Evolutionary conservation across 225 moss, liverwort and hornwort genomes (phyloP), one percentile per base, ranked within the genome.

Genomic region (Lunularia cruciata): DNA sequence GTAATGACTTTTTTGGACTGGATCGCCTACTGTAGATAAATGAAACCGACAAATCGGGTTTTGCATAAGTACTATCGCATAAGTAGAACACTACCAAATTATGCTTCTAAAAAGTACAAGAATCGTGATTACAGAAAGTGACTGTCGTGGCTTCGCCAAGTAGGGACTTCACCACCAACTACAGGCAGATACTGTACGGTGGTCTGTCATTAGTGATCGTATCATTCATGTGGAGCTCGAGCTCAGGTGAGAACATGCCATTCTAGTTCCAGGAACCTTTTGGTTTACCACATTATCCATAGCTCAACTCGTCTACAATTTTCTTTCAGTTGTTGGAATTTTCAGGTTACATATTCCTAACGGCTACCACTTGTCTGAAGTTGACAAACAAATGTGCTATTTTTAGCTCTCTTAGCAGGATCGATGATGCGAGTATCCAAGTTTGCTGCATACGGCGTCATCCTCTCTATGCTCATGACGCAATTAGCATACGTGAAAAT

Each of bases 191-290:
- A 68, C 83, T 92, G 11, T 92, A 92, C 75, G 89, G 83, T 37
- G 87, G 92, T 60, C 81, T 92, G 64, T 92, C 92, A 11, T 74
- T 92, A 70, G 89, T 89, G 56, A 86, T 92, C 48, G 92, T 89
- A 64, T 92, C 92, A 46, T 92, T 92, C 72, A 86, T 92, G 42
- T 92, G 86, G 76, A 89, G 89, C 77, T 92, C 89, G 23, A 86
- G 89, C 68, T 89, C 89, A 82, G 92, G 92, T 92, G 75, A 54
- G 38, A 14, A 34, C 5, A 47, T 33, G 39, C 20, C 25, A n/a
- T n/a, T n/a, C n/a, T n/a, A n/a, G n/a, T n/a, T n/a, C n/a, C n/a
- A n/a, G n/a, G n/a, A n/a, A n/a, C n/a, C n/a, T n/a, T 32, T 20
- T 11, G 36, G 20, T 10, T 32, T 57, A 16, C 56, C 30, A 26